A percentile compares a stretch with the other conserved stretches of the same genome.
These are phyloP conservation scores for Wickerhamomyces bovis DNA, from an alignment of 805 yeast species.

Conservation along the genomic window DNA sequence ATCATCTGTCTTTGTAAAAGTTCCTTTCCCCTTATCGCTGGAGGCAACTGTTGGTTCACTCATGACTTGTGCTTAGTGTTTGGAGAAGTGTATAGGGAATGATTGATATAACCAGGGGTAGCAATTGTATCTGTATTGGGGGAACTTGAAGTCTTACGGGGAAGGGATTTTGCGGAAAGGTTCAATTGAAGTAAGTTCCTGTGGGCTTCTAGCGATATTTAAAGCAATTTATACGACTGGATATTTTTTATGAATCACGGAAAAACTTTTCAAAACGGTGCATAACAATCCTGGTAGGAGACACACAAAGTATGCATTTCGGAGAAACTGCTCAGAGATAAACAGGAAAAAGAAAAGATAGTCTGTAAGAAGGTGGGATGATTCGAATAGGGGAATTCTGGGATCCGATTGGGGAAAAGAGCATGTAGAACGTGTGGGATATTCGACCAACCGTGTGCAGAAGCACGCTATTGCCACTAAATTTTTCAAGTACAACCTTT, in stretches of 20 bases:
- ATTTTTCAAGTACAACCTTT: no score
- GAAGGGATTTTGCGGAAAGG: not conserved
- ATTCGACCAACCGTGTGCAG: no score
- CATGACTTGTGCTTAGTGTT: not conserved
- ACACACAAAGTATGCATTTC: not conserved
- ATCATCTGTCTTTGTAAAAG: conserved; percentile 7
- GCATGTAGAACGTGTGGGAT: not conserved
- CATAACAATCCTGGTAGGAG: not conserved
- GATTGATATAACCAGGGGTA: no score
- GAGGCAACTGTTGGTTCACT: not conserved
- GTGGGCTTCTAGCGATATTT: not conserved
- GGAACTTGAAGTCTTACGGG: not conserved
- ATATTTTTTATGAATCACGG: not conserved
- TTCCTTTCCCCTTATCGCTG: not conserved
- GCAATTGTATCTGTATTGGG: not conserved
- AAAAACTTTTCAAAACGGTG: conserved; percentile 2
- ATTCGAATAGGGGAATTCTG: not conserved
- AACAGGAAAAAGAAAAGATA: not conserved
- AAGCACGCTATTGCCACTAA: no score
- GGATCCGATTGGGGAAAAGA: not conserved
- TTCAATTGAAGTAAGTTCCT: not conserved
- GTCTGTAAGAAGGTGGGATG: not conserved
- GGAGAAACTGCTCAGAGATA: not conserved
- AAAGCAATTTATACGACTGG: not conserved
- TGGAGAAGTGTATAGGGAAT: no score